Evolutionary conservation across 202 grass and related monocot genomes (phyloP).

Genomic region (Miscanthus sacchariflorus): DNA sequence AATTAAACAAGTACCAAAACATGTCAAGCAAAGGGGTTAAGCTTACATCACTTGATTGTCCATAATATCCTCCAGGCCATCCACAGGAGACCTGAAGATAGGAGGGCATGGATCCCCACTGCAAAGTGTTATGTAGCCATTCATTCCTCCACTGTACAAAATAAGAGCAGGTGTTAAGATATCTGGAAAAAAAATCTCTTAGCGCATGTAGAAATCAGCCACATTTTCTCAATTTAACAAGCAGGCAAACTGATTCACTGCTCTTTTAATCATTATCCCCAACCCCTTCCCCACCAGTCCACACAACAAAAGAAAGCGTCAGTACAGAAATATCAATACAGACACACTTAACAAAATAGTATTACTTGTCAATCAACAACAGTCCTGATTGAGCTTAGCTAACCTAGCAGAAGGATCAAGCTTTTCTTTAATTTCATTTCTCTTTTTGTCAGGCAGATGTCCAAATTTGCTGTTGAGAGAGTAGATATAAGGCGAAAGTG

Average conservation of each 20-base stretch:
- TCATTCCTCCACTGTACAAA: constrained; percentile 95
- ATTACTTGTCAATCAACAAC: constrained; percentile 25
- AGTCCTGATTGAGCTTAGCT: constrained; percentile 45
- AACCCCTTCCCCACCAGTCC: not conserved
- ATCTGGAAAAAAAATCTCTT: constrained; percentile 17
- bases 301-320: not conserved
- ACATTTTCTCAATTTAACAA: not conserved
- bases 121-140: constrained; percentile 92
- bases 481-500: constrained; percentile 93
- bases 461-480: constrained; percentile 88
- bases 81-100: constrained; percentile 89
- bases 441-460: constrained; percentile 64
- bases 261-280: constrained; percentile 25
- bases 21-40: constrained; percentile 34
- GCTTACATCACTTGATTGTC: constrained; percentile 99
- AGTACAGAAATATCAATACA: constrained; percentile 8
- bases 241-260: not conserved
- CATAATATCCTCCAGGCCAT: constrained; percentile 86
- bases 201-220: not conserved
- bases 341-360: constrained; percentile 3
- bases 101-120: constrained; percentile 88
- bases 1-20: constrained; percentile 21
- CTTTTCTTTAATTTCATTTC: constrained; percentile 83
- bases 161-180: constrained; percentile 40
- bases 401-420: constrained; percentile 90